Conservation (phyloP, 306 rosid genomes). For the Vigna hirtella region DNA sequence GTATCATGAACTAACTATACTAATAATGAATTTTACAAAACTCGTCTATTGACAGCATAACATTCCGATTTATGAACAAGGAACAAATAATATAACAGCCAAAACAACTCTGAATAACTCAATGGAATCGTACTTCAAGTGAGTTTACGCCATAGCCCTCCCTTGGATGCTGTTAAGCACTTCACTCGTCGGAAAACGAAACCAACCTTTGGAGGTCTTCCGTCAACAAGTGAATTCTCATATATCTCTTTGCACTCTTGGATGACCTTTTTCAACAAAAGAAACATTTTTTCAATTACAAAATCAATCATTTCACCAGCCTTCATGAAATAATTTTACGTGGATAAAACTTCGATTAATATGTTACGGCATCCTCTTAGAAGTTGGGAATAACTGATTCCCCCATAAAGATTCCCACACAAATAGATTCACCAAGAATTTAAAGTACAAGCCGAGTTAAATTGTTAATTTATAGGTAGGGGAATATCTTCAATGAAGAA, state of each 20-base stretch:
- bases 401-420: too few species aligned
- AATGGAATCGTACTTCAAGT: constrained; percentile 51
- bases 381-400: background rate
- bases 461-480: too few species aligned
- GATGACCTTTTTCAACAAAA: constrained; percentile 68
- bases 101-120: constrained; percentile 18
- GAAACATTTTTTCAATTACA: constrained; percentile 17
- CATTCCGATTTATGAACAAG: constrained; percentile 23
- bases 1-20: background rate
- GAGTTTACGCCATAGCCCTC: constrained; percentile 83
- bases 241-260: constrained; percentile 98
- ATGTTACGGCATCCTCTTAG: background rate
- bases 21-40: constrained; percentile 22
- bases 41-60: background rate
- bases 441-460: too few species aligned
- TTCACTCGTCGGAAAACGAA: constrained; percentile 83
- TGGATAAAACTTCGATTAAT: constrained; percentile 4
- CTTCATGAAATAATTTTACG: background rate
- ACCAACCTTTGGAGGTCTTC: constrained; percentile 81
- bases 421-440: too few species aligned
- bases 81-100: constrained; percentile 22
- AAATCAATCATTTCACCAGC: constrained; percentile 17
- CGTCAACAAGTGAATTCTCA: constrained; percentile 84
- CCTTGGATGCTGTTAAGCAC: constrained; percentile 72
- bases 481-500: too few species aligned